Percentiles rank a stretch among this genome's conserved stretches.
phyloP scores from a whole-genome alignment of 768 basidiomycete species.

The Amylocystis lapponica region DNA sequence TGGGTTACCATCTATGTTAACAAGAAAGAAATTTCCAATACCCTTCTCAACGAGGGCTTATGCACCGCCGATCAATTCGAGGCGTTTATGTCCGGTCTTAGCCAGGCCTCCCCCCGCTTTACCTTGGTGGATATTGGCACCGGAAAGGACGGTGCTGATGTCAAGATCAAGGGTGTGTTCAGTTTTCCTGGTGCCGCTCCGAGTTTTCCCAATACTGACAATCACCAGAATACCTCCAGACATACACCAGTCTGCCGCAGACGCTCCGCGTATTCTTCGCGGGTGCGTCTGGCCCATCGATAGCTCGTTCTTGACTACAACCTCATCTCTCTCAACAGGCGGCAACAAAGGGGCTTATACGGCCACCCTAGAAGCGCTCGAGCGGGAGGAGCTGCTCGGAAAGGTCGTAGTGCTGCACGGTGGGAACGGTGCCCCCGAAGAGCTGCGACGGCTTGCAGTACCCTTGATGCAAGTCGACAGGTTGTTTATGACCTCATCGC shows the following conservation, averaged over 20 bases:
- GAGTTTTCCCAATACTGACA: neutral
- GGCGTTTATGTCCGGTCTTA: slow-evolving; percentile 57
- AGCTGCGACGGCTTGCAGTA: slow-evolving; percentile 43
- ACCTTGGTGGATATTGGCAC: slow-evolving; percentile 63
- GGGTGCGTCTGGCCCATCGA: slow-evolving; percentile 35
- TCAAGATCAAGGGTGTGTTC: slow-evolving; percentile 65
- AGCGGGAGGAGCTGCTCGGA: slow-evolving; percentile 54
- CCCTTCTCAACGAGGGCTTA: slow-evolving; percentile 44
- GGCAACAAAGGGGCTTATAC: slow-evolving; percentile 51
- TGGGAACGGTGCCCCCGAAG: slow-evolving; percentile 35
- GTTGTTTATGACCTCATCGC: slow-evolving; percentile 40
- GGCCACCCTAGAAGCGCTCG: slow-evolving; percentile 50
- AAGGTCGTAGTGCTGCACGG: slow-evolving; percentile 62
- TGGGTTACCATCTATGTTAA: slow-evolving; percentile 74
- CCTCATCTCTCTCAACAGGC: slow-evolving; percentile 33
- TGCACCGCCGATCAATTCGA: slow-evolving; percentile 65
- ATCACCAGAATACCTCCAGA: slow-evolving; percentile 59
- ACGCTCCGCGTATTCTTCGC: slow-evolving; percentile 70
- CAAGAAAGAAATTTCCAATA: slow-evolving; percentile 47
- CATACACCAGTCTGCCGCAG: slow-evolving; percentile 67
- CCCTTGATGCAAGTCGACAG: slow-evolving; percentile 50
- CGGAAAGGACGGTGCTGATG: slow-evolving; percentile 52
- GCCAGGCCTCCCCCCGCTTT: slow-evolving; percentile 69
- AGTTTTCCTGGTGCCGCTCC: slow-evolving; percentile 1
- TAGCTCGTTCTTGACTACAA: neutral